Conservation (phyloP, 805 yeast species). For the Wickerhamomyces queroliae region DNA sequence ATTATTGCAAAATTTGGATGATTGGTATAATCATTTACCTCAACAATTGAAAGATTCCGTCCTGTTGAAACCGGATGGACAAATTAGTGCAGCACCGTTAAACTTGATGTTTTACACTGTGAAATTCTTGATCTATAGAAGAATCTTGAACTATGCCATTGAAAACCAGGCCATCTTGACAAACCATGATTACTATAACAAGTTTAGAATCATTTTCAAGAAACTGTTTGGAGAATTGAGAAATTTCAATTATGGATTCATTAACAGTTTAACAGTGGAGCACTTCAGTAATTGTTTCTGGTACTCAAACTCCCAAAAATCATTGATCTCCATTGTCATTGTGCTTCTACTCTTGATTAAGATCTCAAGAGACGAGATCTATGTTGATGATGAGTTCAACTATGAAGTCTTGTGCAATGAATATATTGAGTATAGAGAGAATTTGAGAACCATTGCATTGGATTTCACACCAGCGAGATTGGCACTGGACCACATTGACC, state of each 20-base stretch:
- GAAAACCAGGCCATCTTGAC: slow-evolving; percentile 9
- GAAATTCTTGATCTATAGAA: slow-evolving; percentile 17
- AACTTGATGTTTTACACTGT: slow-evolving; percentile 17
- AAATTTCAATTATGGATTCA: slow-evolving; percentile 13
- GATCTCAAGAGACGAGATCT: slow-evolving; percentile 10
- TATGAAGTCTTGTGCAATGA: not conserved
- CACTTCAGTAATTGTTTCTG: slow-evolving; percentile 16
- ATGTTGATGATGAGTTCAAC: slow-evolving; percentile 14
- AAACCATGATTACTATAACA: slow-evolving; percentile 1
- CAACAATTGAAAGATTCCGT: slow-evolving; percentile 8
- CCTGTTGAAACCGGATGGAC: slow-evolving; percentile 3
- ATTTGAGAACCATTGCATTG: not conserved
- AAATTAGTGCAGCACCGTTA: slow-evolving; percentile 17
- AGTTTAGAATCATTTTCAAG: slow-evolving; percentile 13
- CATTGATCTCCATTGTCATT: slow-evolving; percentile 19
- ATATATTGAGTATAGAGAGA: slow-evolving; percentile 3
- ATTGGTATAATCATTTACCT: slow-evolving; percentile 20
- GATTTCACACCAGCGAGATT: not conserved
- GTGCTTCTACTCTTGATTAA: slow-evolving; percentile 13
- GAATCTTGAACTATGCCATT: slow-evolving; percentile 17
- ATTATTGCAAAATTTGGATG: slow-evolving; percentile 12
- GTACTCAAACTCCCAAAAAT: slow-evolving; percentile 11
- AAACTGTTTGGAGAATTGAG: slow-evolving; percentile 9
- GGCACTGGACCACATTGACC: slow-evolving; percentile 1
- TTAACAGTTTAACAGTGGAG: slow-evolving; percentile 12